Percentiles rank a stretch among this genome's conserved stretches.
phyloP scores from a whole-genome alignment of 2,329 filamentous ascomycete genomes.

The Xylaria sp. region DNA sequence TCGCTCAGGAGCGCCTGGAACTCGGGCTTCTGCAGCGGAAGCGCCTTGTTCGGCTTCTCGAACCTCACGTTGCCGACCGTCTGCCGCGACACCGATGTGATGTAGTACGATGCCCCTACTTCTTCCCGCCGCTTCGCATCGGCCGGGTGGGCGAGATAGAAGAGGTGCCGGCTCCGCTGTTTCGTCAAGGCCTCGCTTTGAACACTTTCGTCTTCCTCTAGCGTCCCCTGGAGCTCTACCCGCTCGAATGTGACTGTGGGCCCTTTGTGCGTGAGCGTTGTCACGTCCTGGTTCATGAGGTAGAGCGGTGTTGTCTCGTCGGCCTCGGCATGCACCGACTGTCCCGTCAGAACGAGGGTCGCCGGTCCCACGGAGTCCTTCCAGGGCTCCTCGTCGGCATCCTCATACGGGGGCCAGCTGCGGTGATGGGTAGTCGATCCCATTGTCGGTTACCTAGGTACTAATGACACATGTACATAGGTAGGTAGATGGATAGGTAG shows the following conservation, averaged over 20 bases:
- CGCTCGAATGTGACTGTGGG: slow-evolving; percentile 14
- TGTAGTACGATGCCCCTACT: slow-evolving; percentile 8
- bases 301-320: slow-evolving; percentile 7
- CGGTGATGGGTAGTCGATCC: not conserved
- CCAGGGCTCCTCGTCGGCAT: not conserved
- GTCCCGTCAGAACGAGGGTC: not conserved
- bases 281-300: slow-evolving; percentile 10
- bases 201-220: not conserved
- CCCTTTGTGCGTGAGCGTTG: slow-evolving; percentile 12
- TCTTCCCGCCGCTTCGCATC: slow-evolving; percentile 3
- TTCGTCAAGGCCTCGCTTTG: not conserved
- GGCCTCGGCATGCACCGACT: slow-evolving; percentile 2
- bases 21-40: slow-evolving; percentile 5
- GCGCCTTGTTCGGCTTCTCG: slow-evolving; percentile 4
- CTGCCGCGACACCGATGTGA: slow-evolving; percentile 12
- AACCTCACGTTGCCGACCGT: slow-evolving; percentile 14
- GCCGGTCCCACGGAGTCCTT: not conserved
- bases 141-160: slow-evolving; percentile 14
- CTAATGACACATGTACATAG: not conserved
- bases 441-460: no score
- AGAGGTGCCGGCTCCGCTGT: slow-evolving; percentile 5
- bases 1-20: slow-evolving; percentile 7
- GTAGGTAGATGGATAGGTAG: not conserved
- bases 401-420: not conserved
- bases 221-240: not conserved